A percentile compares a stretch with the other conserved stretches of the same genome.
phyloP scores from a whole-genome alignment of 2,329 filamentous ascomycete genomes.

The Arthrobotrys megalospora region DNA sequence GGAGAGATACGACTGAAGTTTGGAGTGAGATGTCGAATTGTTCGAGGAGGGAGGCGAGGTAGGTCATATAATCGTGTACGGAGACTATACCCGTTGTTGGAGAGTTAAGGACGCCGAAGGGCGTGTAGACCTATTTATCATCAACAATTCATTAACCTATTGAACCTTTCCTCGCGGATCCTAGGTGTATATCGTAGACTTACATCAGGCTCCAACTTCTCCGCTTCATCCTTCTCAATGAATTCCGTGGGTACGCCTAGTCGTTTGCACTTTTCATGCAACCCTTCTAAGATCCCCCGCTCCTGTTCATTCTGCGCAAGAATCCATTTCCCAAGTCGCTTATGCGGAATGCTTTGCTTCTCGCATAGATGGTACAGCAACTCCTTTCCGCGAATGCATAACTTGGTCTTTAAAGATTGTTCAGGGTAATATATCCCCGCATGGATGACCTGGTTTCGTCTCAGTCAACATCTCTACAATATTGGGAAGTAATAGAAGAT shows the following conservation, averaged over 20 bases:
- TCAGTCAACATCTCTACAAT: background rate
- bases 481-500: too few species aligned
- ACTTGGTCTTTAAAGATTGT: constrained; percentile 81
- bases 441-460: constrained; percentile 80
- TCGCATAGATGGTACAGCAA: constrained; percentile 85
- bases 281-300: constrained; percentile 73
- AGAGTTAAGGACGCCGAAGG: constrained; percentile 82
- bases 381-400: constrained; percentile 84
- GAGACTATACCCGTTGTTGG: constrained; percentile 92
- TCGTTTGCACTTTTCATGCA: constrained; percentile 69
- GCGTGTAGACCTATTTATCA: constrained; percentile 34
- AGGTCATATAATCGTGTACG: constrained; percentile 86
- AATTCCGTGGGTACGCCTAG: constrained; percentile 80
- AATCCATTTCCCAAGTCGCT: constrained; percentile 91
- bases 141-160: background rate
- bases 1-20: constrained; percentile 76
- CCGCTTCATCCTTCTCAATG: constrained; percentile 76
- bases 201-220: constrained; percentile 80
- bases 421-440: constrained; percentile 91
- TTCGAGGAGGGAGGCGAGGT: constrained; percentile 82
- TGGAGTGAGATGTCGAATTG: constrained; percentile 75
- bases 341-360: constrained; percentile 77
- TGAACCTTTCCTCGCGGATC: background rate
- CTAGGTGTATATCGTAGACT: constrained; percentile 67
- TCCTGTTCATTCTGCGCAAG: constrained; percentile 85